These are phyloP conservation scores for Chlorencoelia australis DNA, from an alignment of 2,329 filamentous ascomycete species.

Conservation along the genomic window DNA sequence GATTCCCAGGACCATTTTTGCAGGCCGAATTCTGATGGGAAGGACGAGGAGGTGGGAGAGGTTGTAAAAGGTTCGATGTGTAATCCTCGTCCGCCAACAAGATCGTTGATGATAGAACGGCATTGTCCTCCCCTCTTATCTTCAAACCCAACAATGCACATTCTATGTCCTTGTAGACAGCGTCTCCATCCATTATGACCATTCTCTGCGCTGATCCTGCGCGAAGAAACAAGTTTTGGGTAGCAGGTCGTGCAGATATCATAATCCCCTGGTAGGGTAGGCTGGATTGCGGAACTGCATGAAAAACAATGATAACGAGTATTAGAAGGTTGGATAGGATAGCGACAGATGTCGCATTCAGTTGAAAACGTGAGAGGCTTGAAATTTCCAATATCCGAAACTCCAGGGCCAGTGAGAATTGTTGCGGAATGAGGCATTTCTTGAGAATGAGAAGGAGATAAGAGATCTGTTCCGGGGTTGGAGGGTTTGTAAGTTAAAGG, in stretches of 20 bases:
- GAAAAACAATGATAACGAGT: conserved; percentile 71
- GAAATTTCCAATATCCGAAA: conserved; percentile 41
- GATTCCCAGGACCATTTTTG: conserved; percentile 44
- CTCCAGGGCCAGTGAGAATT: conserved; percentile 37
- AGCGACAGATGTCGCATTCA: conserved; percentile 68
- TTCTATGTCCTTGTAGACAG: conserved; percentile 71
- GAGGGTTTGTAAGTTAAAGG: conserved; percentile 55
- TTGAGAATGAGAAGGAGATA: conserved; percentile 33
- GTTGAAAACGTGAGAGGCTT: conserved; percentile 62
- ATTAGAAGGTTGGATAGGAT: conserved; percentile 58
- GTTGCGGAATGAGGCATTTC: conserved; percentile 36
- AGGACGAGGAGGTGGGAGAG: conserved; percentile 2
- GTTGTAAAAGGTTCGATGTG: conserved; percentile 50
- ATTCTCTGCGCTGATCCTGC: conserved; percentile 63
- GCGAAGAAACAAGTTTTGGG: conserved; percentile 48
- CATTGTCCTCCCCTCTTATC: conserved; percentile 57
- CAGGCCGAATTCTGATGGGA: conserved; percentile 24
- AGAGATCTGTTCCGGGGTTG: conserved; percentile 28
- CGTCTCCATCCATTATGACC: conserved; percentile 74
- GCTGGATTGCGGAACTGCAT: conserved; percentile 48
- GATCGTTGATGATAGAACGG: conserved; percentile 57
- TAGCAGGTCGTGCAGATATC: conserved; percentile 80
- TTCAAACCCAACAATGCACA: conserved; percentile 70
- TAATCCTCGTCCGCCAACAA: conserved; percentile 68
- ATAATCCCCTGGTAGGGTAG: conserved; percentile 59